Evolutionary conservation across 306 rosid genomes (phyloP).

Genomic region (Cicer bijugum): DNA sequence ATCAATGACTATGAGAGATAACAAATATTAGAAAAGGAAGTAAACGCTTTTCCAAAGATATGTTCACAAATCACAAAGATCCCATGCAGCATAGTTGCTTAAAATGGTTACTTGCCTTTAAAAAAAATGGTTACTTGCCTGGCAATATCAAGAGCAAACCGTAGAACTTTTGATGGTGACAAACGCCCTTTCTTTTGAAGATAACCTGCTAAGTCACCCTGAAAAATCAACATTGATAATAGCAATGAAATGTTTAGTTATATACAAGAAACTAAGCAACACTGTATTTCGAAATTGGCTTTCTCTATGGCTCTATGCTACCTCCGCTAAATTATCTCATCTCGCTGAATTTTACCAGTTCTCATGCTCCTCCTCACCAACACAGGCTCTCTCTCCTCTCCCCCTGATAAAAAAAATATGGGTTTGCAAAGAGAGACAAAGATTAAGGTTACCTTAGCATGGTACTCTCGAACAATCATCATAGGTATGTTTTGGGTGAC

Average conservation of each 20-base stretch:
- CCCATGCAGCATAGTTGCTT: constrained; percentile 32
- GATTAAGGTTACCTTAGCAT: constrained; percentile 72
- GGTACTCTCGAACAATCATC: constrained; percentile 98
- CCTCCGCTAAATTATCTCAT: constrained; percentile 33
- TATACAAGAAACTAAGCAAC: constrained; percentile 32
- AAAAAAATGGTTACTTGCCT: constrained; percentile 66
- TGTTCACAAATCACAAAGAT: constrained; percentile 28
- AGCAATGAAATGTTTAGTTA: constrained; percentile 44
- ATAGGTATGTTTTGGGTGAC: constrained; percentile 97
- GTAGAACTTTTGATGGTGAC: constrained; percentile 83
- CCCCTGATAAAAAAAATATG: not conserved
- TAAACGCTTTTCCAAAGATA: constrained; percentile 23
- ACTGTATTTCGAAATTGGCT: constrained; percentile 12
- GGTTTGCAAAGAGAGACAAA: constrained; percentile 32
- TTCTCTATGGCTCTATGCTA: constrained; percentile 15
- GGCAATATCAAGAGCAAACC: constrained; percentile 88
- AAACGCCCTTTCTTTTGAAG: constrained; percentile 92
- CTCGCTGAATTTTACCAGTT: constrained; percentile 13
- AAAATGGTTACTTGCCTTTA: constrained; percentile 66
- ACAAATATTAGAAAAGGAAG: constrained; percentile 20
- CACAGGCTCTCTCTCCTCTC: constrained; percentile 12
- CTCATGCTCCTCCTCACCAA: constrained; percentile 13
- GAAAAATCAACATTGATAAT: constrained; percentile 44
- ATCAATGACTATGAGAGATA: constrained; percentile 36
- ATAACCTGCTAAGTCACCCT: constrained; percentile 92